Evolutionary conservation across 139 green algal genomes (phyloP).

Genomic region (Coelastrella sp.): DNA sequence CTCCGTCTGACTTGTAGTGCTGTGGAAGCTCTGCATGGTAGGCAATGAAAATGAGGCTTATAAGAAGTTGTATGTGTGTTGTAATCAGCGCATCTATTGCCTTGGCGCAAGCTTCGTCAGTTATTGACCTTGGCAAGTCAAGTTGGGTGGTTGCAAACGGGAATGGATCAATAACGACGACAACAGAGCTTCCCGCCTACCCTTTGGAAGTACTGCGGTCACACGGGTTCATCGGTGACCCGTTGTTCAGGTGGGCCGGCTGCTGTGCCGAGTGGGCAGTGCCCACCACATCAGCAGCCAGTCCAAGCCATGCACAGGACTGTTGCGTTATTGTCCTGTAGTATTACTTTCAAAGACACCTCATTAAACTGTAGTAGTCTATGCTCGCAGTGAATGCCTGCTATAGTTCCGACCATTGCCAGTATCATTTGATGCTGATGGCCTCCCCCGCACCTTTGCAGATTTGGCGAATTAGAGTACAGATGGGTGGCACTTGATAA

Average conservation of each 20-base stretch:
- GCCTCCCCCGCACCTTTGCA: conserved; percentile 17
- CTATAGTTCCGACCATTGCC: not conserved
- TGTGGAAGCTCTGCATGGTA: too few relatives aligned
- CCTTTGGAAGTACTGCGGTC: conserved; percentile 24
- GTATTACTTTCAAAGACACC: not conserved
- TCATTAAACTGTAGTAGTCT: not conserved
- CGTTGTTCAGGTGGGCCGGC: conserved; percentile 9
- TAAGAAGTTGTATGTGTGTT: too few relatives aligned
- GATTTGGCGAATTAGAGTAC: conserved; percentile 67
- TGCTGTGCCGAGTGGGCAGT: too few relatives aligned
- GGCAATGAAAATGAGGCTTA: too few relatives aligned
- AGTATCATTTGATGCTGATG: not conserved
- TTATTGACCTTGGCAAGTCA: not conserved
- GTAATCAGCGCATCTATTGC: not conserved
- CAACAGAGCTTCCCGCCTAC: conserved; percentile 33
- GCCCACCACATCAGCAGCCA: too few relatives aligned
- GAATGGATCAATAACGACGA: conserved; percentile 2
- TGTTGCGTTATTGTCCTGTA: not conserved
- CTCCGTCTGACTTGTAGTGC: too few relatives aligned
- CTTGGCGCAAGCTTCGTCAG: not conserved
- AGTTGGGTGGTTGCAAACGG: conserved; percentile 14
- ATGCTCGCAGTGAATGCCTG: not conserved
- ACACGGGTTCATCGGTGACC: conserved; percentile 20
- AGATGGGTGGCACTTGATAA: conserved; percentile 68
- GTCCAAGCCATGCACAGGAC: not conserved